Evolutionary conservation across 2,329 filamentous ascomycete genomes (phyloP), one percentile per base, ranked within the genome.

Genomic region (Onygenales sp.): DNA sequence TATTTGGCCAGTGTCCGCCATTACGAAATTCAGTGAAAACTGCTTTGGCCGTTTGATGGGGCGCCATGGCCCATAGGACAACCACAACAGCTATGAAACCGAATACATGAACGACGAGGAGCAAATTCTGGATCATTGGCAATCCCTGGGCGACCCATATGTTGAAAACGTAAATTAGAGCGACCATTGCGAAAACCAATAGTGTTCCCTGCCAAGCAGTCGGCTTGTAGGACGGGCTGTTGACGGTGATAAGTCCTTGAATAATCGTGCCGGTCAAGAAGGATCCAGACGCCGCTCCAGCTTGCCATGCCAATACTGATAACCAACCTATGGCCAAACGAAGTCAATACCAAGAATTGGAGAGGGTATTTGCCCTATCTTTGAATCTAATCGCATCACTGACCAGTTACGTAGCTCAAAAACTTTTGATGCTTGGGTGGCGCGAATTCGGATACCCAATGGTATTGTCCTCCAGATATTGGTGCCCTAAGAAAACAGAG

Each of bases 401-500:
- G 54, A 69, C 73, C 78, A 44, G 75, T 74, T 13, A 78, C 62
- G 59, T 82, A 84, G 55, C 76, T 80, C 1, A 81, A 65, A 38
- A 77, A 72, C 53, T 76, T 79, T 58, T 81, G 78, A 50, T 72
- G 69, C 43, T 66, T 64, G 0, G 63, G 66, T 0, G 78, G 74
- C 0, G 77, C 73, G 55, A 80, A 79, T 50, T 79, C 77, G 1
- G 73, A 79, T 1, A 80, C 77, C 78, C 78, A 81, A 58, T 80
- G 77, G 56, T 81, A 82, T 58, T 82, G 79, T 1, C 80, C 80
- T 21, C 79, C 79, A 6, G 74, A 73, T 0, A 78, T 82, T 0
- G 79, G 79, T 2, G 78, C 78, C 70, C 68, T 73, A 46, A 44
- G 13, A 33, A 21, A 47, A 33, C 10, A 27, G 31, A 45, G 2